Base-by-base conservation (phyloP, 306 rosid genomes). In the Trifolium fragiferum region DNA sequence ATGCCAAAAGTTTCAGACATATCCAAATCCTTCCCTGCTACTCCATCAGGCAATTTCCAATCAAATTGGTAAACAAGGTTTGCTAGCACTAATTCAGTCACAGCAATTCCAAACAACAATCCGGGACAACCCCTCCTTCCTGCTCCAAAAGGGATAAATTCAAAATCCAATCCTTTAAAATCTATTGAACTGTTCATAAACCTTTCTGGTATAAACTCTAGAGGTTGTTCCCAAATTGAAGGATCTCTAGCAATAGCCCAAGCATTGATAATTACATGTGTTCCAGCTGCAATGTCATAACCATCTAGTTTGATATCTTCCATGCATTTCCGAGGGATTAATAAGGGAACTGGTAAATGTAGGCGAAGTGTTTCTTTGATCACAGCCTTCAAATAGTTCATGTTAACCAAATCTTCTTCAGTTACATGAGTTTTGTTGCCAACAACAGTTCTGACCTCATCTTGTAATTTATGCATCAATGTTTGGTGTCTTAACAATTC, bases 21-120 rank as follows among this genome's bases (percentile, higher is more conserved):
- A 62, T 69, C 62, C 74, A 69, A 69, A 43, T 43, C 49, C 4
- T 12, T 13, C 14, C 5, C 49, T 43, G 49, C 49, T 43, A 43
- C 0, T 43, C 49, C 49, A 43, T 11, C 49, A 11, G 49, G 15
- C 15, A 43, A 43, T 11, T 43, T 43, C 49, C 49, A 43, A 43
- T 43, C 49, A 43, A 43, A 43, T 43, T 43, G 6, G 15, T 43
- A 13, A 43, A 11, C 49, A 43, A 43, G 49, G 5, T 43, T 43
- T 10, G 49, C 49, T 43, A 43, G 14, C n/a, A 3, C 49, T n/a
- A 43, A 43, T 43, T 43, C 49, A 43, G 11, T 41, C 47, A 41
- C 12, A 41, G 47, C 4, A 41, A 41, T 41, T 2, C 14, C 47
- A 41, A 41, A 41, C 0, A 2, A 41, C 5, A 41, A 14, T 10